Conservation (phyloP, 352 stramenopile genomes). For the Phytophthora pseudosyringae region DNA sequence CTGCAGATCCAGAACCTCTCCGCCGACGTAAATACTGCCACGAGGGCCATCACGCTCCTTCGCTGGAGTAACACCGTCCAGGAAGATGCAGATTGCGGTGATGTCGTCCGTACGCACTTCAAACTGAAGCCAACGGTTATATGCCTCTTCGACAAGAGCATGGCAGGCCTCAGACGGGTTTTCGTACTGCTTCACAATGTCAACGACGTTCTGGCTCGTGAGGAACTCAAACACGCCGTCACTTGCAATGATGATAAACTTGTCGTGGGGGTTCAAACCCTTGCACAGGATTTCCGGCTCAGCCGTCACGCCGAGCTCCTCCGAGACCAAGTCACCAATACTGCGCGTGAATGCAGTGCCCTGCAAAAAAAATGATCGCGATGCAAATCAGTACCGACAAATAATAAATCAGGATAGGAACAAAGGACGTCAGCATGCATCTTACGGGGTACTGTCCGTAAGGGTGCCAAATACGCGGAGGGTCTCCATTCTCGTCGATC, state of each 20-base stretch:
- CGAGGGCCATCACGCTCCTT: conserved; percentile 67
- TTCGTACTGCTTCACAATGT: conserved; percentile 89
- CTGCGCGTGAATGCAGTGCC: conserved; percentile 98
- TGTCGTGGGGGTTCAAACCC: conserved; percentile 87
- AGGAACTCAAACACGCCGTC: conserved; percentile 97
- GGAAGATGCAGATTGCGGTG: conserved; percentile 90
- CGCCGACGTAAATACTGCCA: conserved; percentile 85
- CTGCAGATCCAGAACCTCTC: conserved; percentile 82
- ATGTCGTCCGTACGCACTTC: conserved; percentile 96
- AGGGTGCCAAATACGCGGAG: conserved; percentile 91
- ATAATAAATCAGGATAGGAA: conserved; percentile 18
- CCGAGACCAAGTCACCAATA: conserved; percentile 95
- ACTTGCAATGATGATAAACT: conserved; percentile 93
- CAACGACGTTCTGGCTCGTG: conserved; percentile 94
- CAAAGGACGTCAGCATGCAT: not conserved
- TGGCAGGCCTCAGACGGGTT: conserved; percentile 91
- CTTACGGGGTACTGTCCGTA: conserved; percentile 87
- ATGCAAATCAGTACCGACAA: conserved; percentile 21
- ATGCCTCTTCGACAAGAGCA: conserved; percentile 90
- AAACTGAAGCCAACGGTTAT: conserved; percentile 94
- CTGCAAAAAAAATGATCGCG: conserved; percentile 35
- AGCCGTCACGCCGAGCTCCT: conserved; percentile 91
- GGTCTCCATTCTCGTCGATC: conserved; percentile 92
- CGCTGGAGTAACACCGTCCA: conserved; percentile 67
- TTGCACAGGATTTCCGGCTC: conserved; percentile 94